These are phyloP conservation scores for Geranomyces variabilis DNA, from an alignment of 192 early-diverging fungal species.

Conservation along the genomic window DNA sequence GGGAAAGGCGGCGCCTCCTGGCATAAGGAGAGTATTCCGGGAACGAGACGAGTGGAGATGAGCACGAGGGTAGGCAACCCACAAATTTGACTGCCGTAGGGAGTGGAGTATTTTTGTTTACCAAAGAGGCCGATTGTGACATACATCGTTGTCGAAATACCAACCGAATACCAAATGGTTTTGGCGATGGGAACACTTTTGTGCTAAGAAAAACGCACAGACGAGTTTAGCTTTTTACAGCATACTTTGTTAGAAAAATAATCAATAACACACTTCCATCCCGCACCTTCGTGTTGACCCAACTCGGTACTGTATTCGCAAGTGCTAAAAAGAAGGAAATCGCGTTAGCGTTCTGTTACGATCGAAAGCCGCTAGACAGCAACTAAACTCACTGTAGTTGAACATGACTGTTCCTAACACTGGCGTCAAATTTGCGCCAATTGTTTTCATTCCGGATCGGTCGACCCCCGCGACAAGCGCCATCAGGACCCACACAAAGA, in stretches of 20 bases:
- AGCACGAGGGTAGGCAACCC: not conserved
- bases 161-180: conserved; percentile 57
- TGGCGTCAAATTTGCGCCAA: conserved; percentile 53
- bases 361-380: too few relatives aligned
- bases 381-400: conserved; percentile 53
- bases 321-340: conserved; percentile 40
- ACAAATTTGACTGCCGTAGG: not conserved
- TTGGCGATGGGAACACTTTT: conserved; percentile 62
- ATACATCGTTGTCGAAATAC: conserved; percentile 59
- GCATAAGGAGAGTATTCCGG: not conserved
- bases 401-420: conserved; percentile 71
- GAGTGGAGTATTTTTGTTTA: conserved; percentile 17
- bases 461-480: conserved; percentile 57
- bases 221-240: not conserved
- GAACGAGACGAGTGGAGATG: not conserved
- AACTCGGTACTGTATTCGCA: conserved; percentile 69
- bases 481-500: conserved; percentile 64
- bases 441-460: conserved; percentile 48
- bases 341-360: too few relatives aligned
- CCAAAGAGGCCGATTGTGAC: conserved; percentile 48
- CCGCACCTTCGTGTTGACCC: conserved; percentile 64
- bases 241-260: too few relatives aligned
- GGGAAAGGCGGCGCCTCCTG: conserved; percentile 40
- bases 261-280: too few relatives aligned
- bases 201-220: conserved; percentile 35